Evolutionary conservation across 179 eudicot genomes (phyloP).

Genomic region (Carnegiea gigantea): DNA sequence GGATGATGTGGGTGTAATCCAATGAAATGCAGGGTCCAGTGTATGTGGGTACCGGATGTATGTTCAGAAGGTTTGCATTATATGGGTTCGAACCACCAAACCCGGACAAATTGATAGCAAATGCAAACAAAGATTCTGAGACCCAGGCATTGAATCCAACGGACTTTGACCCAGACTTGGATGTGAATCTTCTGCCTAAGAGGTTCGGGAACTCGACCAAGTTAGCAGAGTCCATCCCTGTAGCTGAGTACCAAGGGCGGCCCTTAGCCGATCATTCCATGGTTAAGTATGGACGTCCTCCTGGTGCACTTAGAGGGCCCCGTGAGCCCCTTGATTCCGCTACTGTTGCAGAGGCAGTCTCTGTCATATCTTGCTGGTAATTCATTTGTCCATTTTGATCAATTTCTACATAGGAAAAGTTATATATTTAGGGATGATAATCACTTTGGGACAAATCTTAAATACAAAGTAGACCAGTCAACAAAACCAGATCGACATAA

Average conservation of each 20-base stretch:
- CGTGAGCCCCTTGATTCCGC: slow-evolving; percentile 77
- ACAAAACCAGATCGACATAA: no score
- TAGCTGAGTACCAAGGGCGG: slow-evolving; percentile 80
- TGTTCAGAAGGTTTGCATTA: slow-evolving; percentile 80
- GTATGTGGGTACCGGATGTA: slow-evolving; percentile 77
- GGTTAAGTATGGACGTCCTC: slow-evolving; percentile 79
- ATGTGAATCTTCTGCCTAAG: slow-evolving; percentile 61
- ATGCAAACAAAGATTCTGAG: slow-evolving; percentile 35
- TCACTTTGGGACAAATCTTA: no score
- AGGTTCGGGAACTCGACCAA: slow-evolving; percentile 76
- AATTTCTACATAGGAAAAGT: no score
- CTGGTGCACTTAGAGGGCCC: slow-evolving; percentile 61
- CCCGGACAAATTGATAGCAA: slow-evolving; percentile 25
- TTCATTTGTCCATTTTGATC: not conserved
- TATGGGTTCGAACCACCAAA: slow-evolving; percentile 82
- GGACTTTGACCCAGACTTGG: slow-evolving; percentile 75
- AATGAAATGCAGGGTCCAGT: slow-evolving; percentile 57
- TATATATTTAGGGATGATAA: no score
- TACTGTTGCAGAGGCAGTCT: slow-evolving; percentile 78
- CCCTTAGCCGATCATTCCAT: slow-evolving; percentile 78
- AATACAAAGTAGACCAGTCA: no score
- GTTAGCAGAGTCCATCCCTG: slow-evolving; percentile 59
- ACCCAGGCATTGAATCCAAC: slow-evolving; percentile 44
- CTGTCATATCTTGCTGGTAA: slow-evolving; percentile 88
- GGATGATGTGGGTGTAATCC: not conserved